These are phyloP conservation scores for Cystoderma amianthinum DNA, from an alignment of 768 basidiomycete genomes.

Conservation along the genomic window DNA sequence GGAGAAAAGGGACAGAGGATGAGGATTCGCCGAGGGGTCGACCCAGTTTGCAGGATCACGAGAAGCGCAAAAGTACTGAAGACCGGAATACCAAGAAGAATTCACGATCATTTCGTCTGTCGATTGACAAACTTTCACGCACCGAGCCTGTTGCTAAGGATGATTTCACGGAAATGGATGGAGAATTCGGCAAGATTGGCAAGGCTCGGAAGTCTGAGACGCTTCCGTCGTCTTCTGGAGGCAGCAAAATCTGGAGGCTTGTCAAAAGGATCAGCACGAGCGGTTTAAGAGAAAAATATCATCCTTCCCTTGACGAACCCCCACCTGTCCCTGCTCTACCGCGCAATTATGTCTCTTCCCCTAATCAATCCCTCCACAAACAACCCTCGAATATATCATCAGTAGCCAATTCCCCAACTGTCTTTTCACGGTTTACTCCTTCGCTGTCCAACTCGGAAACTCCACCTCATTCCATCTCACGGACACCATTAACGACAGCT, in stretches of 20 bases:
- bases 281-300: constrained; percentile 51
- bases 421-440: constrained; percentile 12
- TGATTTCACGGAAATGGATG: not conserved
- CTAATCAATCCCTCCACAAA: not conserved
- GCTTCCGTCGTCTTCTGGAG: constrained; percentile 12
- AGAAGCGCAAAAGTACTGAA: constrained; percentile 2
- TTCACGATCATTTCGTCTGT: constrained; percentile 20
- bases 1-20: constrained; percentile 15
- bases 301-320: constrained; percentile 12
- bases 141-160: not conserved
- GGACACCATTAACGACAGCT: not conserved
- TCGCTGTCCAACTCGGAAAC: constrained; percentile 13
- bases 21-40: constrained; percentile 10
- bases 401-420: not conserved
- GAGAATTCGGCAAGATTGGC: not conserved
- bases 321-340: constrained; percentile 63
- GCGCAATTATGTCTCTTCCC: constrained; percentile 20
- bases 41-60: constrained; percentile 27
- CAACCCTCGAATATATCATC: not conserved
- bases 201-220: constrained; percentile 3
- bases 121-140: constrained; percentile 20
- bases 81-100: constrained; percentile 7
- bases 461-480: not conserved
- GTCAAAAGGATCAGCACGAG: constrained; percentile 67
- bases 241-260: constrained; percentile 55